phyloP scores from a whole-genome alignment of 352 stramenopile genomes.

The Phytopythium aichiense region DNA sequence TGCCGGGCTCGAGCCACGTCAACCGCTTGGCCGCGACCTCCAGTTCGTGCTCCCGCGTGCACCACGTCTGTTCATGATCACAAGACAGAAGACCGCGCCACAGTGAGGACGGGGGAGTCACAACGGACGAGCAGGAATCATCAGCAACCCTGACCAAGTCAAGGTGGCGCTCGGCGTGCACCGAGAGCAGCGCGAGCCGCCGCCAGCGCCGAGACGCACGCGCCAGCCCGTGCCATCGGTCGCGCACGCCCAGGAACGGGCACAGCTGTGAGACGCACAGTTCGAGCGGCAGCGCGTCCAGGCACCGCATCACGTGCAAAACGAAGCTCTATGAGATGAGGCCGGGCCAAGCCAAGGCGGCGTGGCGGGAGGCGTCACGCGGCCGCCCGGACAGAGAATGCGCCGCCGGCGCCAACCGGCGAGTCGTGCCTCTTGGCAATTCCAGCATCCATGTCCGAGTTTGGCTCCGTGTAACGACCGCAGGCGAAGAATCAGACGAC shows the following conservation, averaged over 20 bases:
- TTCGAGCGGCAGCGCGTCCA: constrained; percentile 41
- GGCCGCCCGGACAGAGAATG: background rate
- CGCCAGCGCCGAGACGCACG: constrained; percentile 57
- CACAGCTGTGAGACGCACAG: constrained; percentile 44
- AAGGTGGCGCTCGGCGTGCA: constrained; percentile 38
- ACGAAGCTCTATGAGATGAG: too few relatives aligned
- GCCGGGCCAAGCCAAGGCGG: background rate
- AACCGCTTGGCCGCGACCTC: constrained; percentile 35
- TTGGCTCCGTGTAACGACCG: too few relatives aligned
- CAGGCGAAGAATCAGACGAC: too few relatives aligned
- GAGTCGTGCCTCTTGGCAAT: background rate
- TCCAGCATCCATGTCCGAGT: too few relatives aligned
- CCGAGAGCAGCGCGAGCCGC: constrained; percentile 47
- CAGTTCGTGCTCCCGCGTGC: constrained; percentile 57
- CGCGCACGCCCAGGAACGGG: constrained; percentile 47
- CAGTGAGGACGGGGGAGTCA: background rate
- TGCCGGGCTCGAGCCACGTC: constrained; percentile 11
- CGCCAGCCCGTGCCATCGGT: constrained; percentile 50
- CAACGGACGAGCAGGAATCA: background rate
- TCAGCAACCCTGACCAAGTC: constrained; percentile 41
- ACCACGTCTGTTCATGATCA: constrained; percentile 48
- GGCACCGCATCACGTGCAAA: background rate
- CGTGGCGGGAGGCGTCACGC: background rate
- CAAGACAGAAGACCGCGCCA: background rate
- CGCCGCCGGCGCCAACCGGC: too few relatives aligned